Evolutionary conservation across 139 green algal genomes (phyloP), one percentile per base, ranked within the genome.

Genomic region (Picochlorum costavermella): DNA sequence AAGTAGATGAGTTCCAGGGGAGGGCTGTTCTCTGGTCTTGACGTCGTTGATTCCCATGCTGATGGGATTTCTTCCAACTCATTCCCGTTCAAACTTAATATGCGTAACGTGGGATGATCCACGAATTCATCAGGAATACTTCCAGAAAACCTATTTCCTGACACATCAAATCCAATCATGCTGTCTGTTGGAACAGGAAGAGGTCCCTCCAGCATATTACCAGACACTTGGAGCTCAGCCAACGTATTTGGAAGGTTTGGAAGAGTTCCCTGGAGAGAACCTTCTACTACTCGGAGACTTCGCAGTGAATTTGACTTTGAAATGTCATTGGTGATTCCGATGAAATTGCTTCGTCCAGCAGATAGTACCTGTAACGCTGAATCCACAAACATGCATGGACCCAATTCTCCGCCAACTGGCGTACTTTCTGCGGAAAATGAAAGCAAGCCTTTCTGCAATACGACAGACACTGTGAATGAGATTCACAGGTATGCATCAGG

Each of bases 111-210:
- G 14, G 58, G 58, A 36, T 64, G 58, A 59, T 64, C 43, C 20
- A 17, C 20, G 17, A 17, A 29, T 26, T 29, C 20, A 31, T 51
- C 58, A 23, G 58, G n/a, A 31, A 64, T 31, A 17, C 3, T 29
- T 51, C 58, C 58, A 50, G 58, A 58, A 5, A 64, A 31, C 14
- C 56, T 28, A 11, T 64, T 64, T 9, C 56, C 14, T 17, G 58
- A 64, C 17, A 53, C 14, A 28, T 64, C 58, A 20, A 58, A 17
- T n/a, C 12, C 56, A 14, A 31, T 13, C 58, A 64, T 44, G 25
- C 25, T 3, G 9, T 64, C 43, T 17, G 58, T 16, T n/a, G 58
- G n/a, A 51, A 5, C 25, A 64, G 58, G 58, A 26, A 64, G 12
- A n/a, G 17, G 6, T 50, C 40, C 58, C 20, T 23, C 14, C 11